A percentile compares a stretch with the other conserved stretches of the same genome.
Evolutionary conservation across 2,329 filamentous ascomycete species (phyloP).

Genomic region (Thielaviopsis euricoi): DNA sequence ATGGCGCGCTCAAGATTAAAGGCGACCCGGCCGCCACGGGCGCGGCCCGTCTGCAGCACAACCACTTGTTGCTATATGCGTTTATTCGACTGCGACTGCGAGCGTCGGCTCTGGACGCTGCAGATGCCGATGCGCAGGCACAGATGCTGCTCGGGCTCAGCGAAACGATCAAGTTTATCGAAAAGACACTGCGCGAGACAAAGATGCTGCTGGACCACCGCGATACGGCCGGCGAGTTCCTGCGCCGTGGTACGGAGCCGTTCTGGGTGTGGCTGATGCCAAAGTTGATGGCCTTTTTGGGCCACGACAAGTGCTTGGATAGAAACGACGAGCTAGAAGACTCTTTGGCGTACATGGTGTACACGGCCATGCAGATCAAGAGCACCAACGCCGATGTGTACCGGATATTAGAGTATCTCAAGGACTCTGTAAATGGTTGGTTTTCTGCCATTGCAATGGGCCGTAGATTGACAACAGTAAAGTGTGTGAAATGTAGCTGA

Average conservation of each 20-base stretch:
- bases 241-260: constrained; percentile 41
- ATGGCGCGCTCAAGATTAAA: constrained; percentile 37
- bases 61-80: constrained; percentile 73
- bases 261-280: constrained; percentile 51
- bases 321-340: constrained; percentile 8
- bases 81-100: constrained; percentile 67
- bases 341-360: constrained; percentile 9
- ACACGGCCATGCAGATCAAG: constrained; percentile 10
- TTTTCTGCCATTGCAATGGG: background rate
- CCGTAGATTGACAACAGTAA: too few species aligned
- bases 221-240: constrained; percentile 23
- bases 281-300: constrained; percentile 39
- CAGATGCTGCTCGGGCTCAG: constrained; percentile 23
- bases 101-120: constrained; percentile 28
- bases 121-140: background rate
- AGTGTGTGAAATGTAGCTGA: background rate
- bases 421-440: constrained; percentile 11
- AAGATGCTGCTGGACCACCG: constrained; percentile 46
- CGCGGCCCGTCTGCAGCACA: constrained; percentile 55
- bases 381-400: constrained; percentile 8
- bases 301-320: constrained; percentile 26
- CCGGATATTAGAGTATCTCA: constrained; percentile 10
- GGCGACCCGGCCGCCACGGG: constrained; percentile 31
- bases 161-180: constrained; percentile 56
- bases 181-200: constrained; percentile 57